Evolutionary conservation across 441 rosid species (phyloP).

Genomic region (Pelargonium citronellum): DNA sequence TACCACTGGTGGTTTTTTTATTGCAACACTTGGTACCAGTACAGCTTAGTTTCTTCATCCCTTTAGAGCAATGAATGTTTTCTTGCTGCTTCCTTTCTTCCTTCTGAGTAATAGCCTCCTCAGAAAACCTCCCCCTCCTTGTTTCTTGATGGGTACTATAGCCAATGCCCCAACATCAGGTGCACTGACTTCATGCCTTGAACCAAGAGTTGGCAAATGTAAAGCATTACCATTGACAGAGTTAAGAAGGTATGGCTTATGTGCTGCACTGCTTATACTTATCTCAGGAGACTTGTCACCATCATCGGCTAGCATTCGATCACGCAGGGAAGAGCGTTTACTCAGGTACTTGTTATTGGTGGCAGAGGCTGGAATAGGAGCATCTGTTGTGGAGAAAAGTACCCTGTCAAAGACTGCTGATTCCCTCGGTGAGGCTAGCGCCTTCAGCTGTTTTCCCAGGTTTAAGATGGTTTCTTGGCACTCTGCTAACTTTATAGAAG

Average conservation of each 20-base stretch:
- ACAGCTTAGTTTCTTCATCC: not conserved
- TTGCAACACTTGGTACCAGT: not conserved
- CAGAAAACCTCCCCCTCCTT: constrained; percentile 44
- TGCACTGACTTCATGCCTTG: constrained; percentile 26
- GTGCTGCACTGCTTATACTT: constrained; percentile 28
- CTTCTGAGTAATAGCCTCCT: constrained; percentile 62
- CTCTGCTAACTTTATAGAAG: constrained; percentile 86
- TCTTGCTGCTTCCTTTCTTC: constrained; percentile 55
- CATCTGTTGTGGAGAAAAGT: constrained; percentile 23
- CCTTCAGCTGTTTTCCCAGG: constrained; percentile 79
- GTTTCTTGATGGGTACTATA: constrained; percentile 47
- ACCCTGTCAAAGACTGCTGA: constrained; percentile 48
- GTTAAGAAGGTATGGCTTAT: constrained; percentile 14
- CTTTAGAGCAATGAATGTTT: constrained; percentile 11
- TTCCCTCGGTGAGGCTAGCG: constrained; percentile 61
- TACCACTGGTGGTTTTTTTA: constrained; percentile 2
- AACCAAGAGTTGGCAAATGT: constrained; percentile 17
- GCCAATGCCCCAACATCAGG: constrained; percentile 33
- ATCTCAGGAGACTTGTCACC: constrained; percentile 26
- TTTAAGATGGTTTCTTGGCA: constrained; percentile 84
- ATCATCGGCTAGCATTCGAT: constrained; percentile 64
- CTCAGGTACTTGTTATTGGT: constrained; percentile 28
- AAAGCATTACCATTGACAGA: constrained; percentile 27
- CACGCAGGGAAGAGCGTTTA: constrained; percentile 51
- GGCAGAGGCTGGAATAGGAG: not conserved